phyloP scores from a whole-genome alignment of 805 yeast species.

The Brettanomyces sp. region DNA sequence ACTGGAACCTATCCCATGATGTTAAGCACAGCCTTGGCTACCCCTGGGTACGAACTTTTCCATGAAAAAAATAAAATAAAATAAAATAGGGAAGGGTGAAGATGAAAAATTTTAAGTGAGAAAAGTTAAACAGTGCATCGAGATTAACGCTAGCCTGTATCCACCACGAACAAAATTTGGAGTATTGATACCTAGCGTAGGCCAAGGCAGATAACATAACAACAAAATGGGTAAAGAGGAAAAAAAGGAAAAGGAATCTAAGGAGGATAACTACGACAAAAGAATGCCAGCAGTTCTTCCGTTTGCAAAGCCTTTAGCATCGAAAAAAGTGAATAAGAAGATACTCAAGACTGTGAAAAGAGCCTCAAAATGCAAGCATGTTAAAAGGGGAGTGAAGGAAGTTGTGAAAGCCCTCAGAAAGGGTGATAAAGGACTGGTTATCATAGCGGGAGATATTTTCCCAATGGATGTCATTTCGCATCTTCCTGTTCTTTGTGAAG shows the following conservation, averaged over 20 bases:
- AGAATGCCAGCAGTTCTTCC: constrained; percentile 86
- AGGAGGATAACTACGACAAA: constrained; percentile 77
- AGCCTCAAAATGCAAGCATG: constrained; percentile 97
- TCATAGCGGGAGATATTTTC: constrained; percentile 96
- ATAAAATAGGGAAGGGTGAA: too few relatives aligned
- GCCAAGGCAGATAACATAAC: too few relatives aligned
- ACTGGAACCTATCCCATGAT: too few relatives aligned
- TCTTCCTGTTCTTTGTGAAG: constrained; percentile 96
- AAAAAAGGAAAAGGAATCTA: constrained; percentile 28
- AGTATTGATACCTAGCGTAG: too few relatives aligned
- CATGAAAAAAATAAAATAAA: too few relatives aligned
- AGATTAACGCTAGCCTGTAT: too few relatives aligned
- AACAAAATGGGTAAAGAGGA: constrained; percentile 30
- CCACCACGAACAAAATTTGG: too few relatives aligned
- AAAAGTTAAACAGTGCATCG: too few relatives aligned
- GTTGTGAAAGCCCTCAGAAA: constrained; percentile 96
- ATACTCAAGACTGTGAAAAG: constrained; percentile 92
- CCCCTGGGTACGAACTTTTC: too few relatives aligned
- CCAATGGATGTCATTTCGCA: constrained; percentile 97
- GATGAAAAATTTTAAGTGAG: too few relatives aligned
- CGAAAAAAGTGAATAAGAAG: constrained; percentile 92
- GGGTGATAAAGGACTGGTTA: constrained; percentile 94
- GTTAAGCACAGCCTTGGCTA: too few relatives aligned
- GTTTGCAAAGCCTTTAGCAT: constrained; percentile 91
- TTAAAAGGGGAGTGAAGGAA: constrained; percentile 97